phyloP scores from a whole-genome alignment of 1,284 basidiomycete genomes.

The Irpex sp. region DNA sequence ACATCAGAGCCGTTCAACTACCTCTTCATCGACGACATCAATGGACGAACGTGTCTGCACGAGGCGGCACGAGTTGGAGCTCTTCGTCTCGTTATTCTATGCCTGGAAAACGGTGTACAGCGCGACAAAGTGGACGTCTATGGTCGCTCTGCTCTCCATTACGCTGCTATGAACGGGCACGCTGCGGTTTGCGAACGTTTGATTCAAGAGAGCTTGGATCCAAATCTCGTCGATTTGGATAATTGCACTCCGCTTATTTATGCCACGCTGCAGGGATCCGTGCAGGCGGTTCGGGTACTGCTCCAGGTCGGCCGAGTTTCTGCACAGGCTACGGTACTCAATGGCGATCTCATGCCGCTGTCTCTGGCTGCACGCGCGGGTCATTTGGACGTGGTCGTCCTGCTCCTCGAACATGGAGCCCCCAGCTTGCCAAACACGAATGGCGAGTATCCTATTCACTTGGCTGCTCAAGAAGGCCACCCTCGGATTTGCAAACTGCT shows the following conservation, averaged over 20 bases:
- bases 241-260: constrained; percentile 93
- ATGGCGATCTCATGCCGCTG: constrained; percentile 79
- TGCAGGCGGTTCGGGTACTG: constrained; percentile 76
- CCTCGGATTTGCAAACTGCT: constrained; percentile 78
- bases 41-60: constrained; percentile 92
- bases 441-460: constrained; percentile 93
- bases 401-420: constrained; percentile 77
- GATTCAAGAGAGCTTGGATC: constrained; percentile 61
- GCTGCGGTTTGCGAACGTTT: constrained; percentile 73
- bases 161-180: constrained; percentile 93
- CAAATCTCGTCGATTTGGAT: constrained; percentile 81
- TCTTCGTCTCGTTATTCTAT: constrained; percentile 76
- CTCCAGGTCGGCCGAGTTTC: constrained; percentile 62
- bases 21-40: constrained; percentile 93
- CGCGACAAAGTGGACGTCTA: constrained; percentile 79
- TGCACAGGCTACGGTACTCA: constrained; percentile 49
- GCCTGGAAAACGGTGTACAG: constrained; percentile 69
- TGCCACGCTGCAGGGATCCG: constrained; percentile 83
- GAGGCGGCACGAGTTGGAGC: constrained; percentile 87
- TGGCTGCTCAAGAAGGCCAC: constrained; percentile 97
- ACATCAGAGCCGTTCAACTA: constrained; percentile 78
- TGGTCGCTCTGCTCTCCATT: constrained; percentile 91
- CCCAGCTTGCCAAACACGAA: constrained; percentile 84
- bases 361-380: constrained; percentile 90
- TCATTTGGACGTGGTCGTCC: constrained; percentile 76